Conservation (phyloP, 2,329 filamentous ascomycete species). For the Pseudophaeomoniella oleicola region DNA sequence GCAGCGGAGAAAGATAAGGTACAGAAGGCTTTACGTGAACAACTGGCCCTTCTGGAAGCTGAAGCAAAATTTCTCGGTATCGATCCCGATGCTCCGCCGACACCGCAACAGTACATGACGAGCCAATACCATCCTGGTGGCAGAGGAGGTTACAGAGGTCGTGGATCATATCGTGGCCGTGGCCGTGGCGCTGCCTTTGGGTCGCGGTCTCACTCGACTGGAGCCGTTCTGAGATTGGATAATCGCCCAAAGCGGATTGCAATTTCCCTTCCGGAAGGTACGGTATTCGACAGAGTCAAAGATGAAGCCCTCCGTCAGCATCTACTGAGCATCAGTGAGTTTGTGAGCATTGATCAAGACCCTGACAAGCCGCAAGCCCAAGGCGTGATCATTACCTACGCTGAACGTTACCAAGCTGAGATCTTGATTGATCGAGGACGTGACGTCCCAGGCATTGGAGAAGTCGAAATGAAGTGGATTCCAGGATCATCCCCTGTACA, state of each 20-base stretch:
- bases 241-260: slow-evolving; percentile 41
- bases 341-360: slow-evolving; percentile 27
- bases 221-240: slow-evolving; percentile 41
- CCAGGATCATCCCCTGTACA: slow-evolving; percentile 20
- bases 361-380: slow-evolving; percentile 23
- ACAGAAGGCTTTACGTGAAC: slow-evolving; percentile 37
- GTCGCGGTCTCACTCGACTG: slow-evolving; percentile 19
- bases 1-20: background rate
- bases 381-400: slow-evolving; percentile 25
- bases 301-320: slow-evolving; percentile 43
- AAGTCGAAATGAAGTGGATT: slow-evolving; percentile 42
- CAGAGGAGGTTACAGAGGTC: slow-evolving; percentile 9
- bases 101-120: background rate
- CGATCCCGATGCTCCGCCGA: slow-evolving; percentile 21
- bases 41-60: slow-evolving; percentile 39
- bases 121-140: background rate
- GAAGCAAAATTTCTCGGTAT: slow-evolving; percentile 40
- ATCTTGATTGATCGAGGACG: slow-evolving; percentile 33
- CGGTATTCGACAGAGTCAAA: slow-evolving; percentile 30
- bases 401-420: slow-evolving; percentile 38
- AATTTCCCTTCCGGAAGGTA: slow-evolving; percentile 24
- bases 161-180: slow-evolving; percentile 23
- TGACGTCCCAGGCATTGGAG: slow-evolving; percentile 36
- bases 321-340: slow-evolving; percentile 32
- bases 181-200: slow-evolving; percentile 14